Evolutionary conservation across 169 alveolate species (phyloP), one percentile per base, ranked within the genome.

Genomic region (Plasmodium yoelii): DNA sequence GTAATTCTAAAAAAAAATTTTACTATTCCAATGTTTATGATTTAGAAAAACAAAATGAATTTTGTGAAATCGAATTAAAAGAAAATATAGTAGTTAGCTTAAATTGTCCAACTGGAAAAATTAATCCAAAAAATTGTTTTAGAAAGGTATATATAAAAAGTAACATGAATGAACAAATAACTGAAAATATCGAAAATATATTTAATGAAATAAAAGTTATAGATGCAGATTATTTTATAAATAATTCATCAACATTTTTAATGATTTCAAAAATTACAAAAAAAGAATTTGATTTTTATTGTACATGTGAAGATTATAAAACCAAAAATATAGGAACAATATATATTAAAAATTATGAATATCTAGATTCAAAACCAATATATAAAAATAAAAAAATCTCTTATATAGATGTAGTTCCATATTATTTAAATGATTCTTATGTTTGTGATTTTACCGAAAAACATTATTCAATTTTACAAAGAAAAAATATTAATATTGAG

Each of bases 271-370:
- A 82, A 24, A 67, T 82, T 4, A 82, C 71, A 1, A 68, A 46
- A 44, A 65, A 56, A 46, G 77, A 82, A n/a, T 47, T 82, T 12
- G 56, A 82, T 44, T 65, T 67, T 46, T 82, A 67, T 49, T 82
- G 90, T 34, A 82, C 90, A 7, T 82, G 90, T 82, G 84, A 82
- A 24, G 60, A 82, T 67, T n/a, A 53, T 59, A 44, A 67, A 42
- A 82, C 67, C 0, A 67, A 82, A 59, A 49, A 82, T 67, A 60
- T 82, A 22, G 90, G 90, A 3, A 82, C 90, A 0, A 53, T 82
- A 9, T 53, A 19, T 34, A 9, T 82, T 15, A 82, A 67, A 67
- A 69, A 55, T 55, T 24, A 19, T 42, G 63, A 60, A 46, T 26
- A 42, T n/a, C 26, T 26, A 12, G 5, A n/a, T 46, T 46, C 71